Evolutionary conservation across 225 moss, liverwort and hornwort species (phyloP), one percentile per base, ranked within the genome.

Genomic region (Thuidium tamariscinum): DNA sequence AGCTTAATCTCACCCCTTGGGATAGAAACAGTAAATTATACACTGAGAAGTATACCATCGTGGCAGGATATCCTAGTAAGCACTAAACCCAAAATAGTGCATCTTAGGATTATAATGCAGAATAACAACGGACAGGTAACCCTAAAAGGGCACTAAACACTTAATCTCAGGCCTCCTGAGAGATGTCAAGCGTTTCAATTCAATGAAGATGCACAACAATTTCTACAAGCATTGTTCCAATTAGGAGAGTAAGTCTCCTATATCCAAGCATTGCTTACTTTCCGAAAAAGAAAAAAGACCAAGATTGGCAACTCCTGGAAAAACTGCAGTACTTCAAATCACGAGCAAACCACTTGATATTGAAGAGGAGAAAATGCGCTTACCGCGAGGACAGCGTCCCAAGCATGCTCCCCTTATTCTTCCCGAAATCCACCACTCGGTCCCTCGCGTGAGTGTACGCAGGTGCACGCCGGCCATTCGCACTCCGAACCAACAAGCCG

Each of bases 351-450:
- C 72, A 65, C 34, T 9, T 37, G 20, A 67, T 7, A 48, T 9
- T 57, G 66, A 80, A 46, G 49, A 48, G 61, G 57, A 36, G 22
- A 0, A 48, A 59, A 44, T 63, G 54, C 26, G 61, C 80, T 80
- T 60, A 91, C 92, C 89, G 79, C 12, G 92, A 92, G 36, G 92
- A 86, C 74, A 94, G 92, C 26, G 94, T 93, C 65, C 92, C 94
- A 72, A 94, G 91, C 94, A 94, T 93, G 79, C 91, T 92, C 57
- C 94, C 94, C 86, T 91, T 92, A 13, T 72, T 90, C 86, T 89
- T 94, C 74, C 94, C 94, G 30, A 94, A 94, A 82, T 89, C 89
- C 64, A 94, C 65, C 76, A 92, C 86, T 36, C 92, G 87, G 83
- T 94, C 94, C 81, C 94, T 92, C 21, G 94, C 82, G 27, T 83